These are phyloP conservation scores for Debaryomyces tyrocola DNA, from an alignment of 805 yeast species.

Conservation along the genomic window DNA sequence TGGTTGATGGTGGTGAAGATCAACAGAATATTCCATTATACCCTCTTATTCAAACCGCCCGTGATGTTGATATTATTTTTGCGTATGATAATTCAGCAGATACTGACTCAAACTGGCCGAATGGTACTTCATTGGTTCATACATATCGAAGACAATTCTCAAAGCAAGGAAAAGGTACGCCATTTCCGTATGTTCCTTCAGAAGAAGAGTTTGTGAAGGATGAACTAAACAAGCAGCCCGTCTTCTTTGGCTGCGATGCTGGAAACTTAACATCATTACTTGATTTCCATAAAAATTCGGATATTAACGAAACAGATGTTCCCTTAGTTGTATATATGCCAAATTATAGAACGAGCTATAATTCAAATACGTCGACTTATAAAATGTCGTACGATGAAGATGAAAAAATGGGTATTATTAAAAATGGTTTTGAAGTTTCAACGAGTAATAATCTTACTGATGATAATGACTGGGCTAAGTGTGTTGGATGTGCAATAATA, in stretches of 20 bases:
- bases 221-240: slow-evolving; percentile 45
- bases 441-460: slow-evolving; percentile 34
- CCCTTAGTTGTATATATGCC: slow-evolving; percentile 41
- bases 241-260: slow-evolving; percentile 44
- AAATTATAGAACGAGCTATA: slow-evolving; percentile 34
- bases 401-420: slow-evolving; percentile 36
- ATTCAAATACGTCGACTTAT: slow-evolving; percentile 34
- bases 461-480: slow-evolving; percentile 36
- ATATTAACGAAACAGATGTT: slow-evolving; percentile 25
- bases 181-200: slow-evolving; percentile 82
- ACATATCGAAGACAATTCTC: slow-evolving; percentile 36
- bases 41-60: slow-evolving; percentile 37
- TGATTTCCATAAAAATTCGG: slow-evolving; percentile 18
- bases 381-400: slow-evolving; percentile 33
- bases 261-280: slow-evolving; percentile 40
- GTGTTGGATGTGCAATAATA: slow-evolving; percentile 43
- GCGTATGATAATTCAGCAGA: slow-evolving; percentile 45
- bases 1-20: slow-evolving; percentile 47
- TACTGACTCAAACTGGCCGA: slow-evolving; percentile 40
- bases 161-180: slow-evolving; percentile 53
- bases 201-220: slow-evolving; percentile 55
- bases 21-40: slow-evolving; percentile 41
- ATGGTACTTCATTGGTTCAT: slow-evolving; percentile 38
- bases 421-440: slow-evolving; percentile 38
- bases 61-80: slow-evolving; percentile 41